Percentiles rank a stretch among this genome's conserved stretches.
These are phyloP conservation scores for Cyberlindnera mrakii DNA, from an alignment of 805 yeast genomes.

Conservation along the genomic window DNA sequence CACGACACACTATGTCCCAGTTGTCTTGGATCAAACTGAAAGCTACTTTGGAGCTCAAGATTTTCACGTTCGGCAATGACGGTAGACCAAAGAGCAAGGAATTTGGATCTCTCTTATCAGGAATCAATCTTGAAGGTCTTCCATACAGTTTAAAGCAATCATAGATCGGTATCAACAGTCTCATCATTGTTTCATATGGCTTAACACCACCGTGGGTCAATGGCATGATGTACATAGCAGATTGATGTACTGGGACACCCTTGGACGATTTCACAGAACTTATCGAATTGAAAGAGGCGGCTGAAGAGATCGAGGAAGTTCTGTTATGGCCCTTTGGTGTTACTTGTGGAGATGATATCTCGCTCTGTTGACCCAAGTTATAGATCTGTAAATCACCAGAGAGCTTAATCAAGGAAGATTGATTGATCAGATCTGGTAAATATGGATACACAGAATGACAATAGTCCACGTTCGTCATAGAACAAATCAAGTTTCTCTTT, in stretches of 20 bases:
- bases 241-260: constrained; percentile 5
- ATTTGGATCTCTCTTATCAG: constrained; percentile 46
- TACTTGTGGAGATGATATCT: constrained; percentile 4
- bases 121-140: constrained; percentile 56
- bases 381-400: constrained; percentile 46
- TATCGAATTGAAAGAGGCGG: constrained; percentile 11
- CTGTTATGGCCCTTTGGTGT: constrained; percentile 4
- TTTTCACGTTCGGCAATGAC: constrained; percentile 61
- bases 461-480: constrained; percentile 37
- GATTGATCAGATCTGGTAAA: constrained; percentile 45
- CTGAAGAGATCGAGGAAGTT: constrained; percentile 5
- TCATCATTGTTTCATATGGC: constrained; percentile 65
- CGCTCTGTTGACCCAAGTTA: constrained; percentile 7
- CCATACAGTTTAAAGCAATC: constrained; percentile 71
- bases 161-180: constrained; percentile 62
- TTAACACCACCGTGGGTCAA: constrained; percentile 66
- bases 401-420: constrained; percentile 48
- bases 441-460: constrained; percentile 55
- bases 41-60: constrained; percentile 28
- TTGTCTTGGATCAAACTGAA: constrained; percentile 10
- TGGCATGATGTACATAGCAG: constrained; percentile 54
- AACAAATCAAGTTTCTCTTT: constrained; percentile 47
- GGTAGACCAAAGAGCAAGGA: constrained; percentile 71
- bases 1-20: constrained; percentile 10
- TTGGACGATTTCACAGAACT: constrained; percentile 7